Base-by-base conservation (phyloP, 768 basidiomycete genomes). In the Lactarius pseudohatsudake region DNA sequence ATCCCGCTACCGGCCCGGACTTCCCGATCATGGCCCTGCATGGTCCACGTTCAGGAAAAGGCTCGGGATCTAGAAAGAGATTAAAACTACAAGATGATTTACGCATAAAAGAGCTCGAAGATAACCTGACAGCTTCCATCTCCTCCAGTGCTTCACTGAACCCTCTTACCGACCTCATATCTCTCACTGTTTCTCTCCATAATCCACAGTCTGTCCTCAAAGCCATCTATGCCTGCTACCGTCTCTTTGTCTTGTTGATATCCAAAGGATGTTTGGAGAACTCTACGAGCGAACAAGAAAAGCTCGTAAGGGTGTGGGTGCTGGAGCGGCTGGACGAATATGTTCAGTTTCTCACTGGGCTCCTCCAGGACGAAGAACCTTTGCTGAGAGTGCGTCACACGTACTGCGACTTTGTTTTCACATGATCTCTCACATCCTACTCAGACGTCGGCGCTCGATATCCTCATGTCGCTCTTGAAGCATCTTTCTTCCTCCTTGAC, bases 211-310 rank as follows among this genome's bases (percentile, higher is more conserved):
- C 84, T 34, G 83, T 86, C 16, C 90, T 83, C 64, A 94, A 90
- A 74, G 87, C 85, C 1, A 82, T 94, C 20, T 96, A 94, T 76
- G 88, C 93, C 0, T 75, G 91, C 6, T 95, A 96, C 75, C 79
- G 95, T 45, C 80, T 89, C 15, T 94, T 93, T 73, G 84, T 90
- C 10, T 70, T 82, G 26, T 77, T 91, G 41, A 82, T 94, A 57
- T 75, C 81, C 3, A 81, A 81, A 36, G 84, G 86, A 68, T 77
- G 94, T 16, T 79, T 79, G 40, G 78, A 79, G 32, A 81, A 80
- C 18, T 79, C 84, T 40, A 86, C 85, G 32, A 84, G 82, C 18
- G 82, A 84, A 47, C 85, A 85, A 71, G 80, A 84, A 20, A 81
- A 80, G 66, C 74, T 80, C 13, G 90, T 94, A 8, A 85, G 88